Evolutionary conservation across 1,284 basidiomycete genomes (phyloP).

Genomic region (Ustilago shanxiensis): DNA sequence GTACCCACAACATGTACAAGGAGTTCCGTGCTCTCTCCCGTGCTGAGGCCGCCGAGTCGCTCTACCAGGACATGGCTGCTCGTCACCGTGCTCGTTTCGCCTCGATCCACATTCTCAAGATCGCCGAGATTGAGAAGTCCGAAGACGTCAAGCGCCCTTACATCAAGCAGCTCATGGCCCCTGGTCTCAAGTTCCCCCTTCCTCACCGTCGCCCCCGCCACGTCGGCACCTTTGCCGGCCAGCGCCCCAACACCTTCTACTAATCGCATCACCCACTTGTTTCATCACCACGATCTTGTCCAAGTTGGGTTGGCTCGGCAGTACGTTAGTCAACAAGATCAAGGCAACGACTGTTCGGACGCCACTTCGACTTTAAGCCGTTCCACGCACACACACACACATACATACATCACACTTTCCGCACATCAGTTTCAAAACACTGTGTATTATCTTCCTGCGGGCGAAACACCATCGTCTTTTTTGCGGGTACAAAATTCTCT

Average conservation of each 20-base stretch:
- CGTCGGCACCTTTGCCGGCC: constrained; percentile 71
- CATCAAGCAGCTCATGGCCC: constrained; percentile 94
- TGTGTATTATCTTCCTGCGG: constrained; percentile 9
- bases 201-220: constrained; percentile 80
- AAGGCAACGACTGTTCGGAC: not conserved
- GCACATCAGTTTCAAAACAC: constrained; percentile 5
- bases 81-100: constrained; percentile 99
- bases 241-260: constrained; percentile 72
- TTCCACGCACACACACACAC: not conserved
- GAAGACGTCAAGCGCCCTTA: constrained; percentile 87
- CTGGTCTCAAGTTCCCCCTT: constrained; percentile 96
- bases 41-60: constrained; percentile 92
- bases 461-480: not conserved
- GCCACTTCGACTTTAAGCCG: constrained; percentile 1
- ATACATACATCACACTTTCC: constrained; percentile 3
- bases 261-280: constrained; percentile 48
- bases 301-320: constrained; percentile 8
- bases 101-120: constrained; percentile 95
- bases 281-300: constrained; percentile 3
- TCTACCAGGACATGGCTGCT: constrained; percentile 99
- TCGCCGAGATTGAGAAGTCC: constrained; percentile 91
- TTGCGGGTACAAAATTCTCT: constrained; percentile 28
- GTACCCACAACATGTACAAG: constrained; percentile 75
- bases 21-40: constrained; percentile 97
- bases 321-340: constrained; percentile 1